These are phyloP conservation scores for Gypsophila paniculata DNA, from an alignment of 179 eudicot species.

Conservation along the genomic window DNA sequence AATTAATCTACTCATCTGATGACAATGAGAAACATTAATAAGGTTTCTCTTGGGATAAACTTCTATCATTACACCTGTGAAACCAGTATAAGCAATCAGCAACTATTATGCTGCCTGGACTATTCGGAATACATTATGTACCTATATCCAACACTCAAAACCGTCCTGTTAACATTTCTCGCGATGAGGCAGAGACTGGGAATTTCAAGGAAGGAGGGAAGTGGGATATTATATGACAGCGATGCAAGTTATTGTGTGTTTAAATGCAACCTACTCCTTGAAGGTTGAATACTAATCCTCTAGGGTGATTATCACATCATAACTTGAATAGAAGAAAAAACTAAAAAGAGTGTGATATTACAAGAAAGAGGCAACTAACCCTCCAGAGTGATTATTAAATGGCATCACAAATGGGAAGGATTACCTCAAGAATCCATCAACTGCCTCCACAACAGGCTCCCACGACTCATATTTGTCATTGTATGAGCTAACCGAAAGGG, in stretches of 20 bases:
- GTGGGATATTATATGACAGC: neutral
- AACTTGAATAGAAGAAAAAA: slow-evolving; percentile 6
- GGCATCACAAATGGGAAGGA: neutral
- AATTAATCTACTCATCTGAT: neutral
- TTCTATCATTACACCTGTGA: too few relatives aligned
- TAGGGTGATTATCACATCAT: neutral
- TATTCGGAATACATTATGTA: neutral
- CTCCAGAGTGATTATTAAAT: neutral
- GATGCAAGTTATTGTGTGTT: neutral
- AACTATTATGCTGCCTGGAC: neutral
- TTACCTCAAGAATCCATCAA: slow-evolving; percentile 91
- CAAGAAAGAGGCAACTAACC: neutral
- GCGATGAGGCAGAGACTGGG: neutral
- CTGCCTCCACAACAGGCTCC: slow-evolving; percentile 97
- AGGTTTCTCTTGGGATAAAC: neutral
- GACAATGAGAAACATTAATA: neutral
- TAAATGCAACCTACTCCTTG: neutral
- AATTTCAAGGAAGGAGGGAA: neutral
- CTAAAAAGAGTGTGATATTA: neutral
- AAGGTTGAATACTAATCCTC: neutral
- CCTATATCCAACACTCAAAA: neutral
- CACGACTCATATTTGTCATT: slow-evolving; percentile 91
- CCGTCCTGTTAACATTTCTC: neutral
- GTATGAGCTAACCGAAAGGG: slow-evolving; percentile 82
- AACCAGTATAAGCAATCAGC: too few relatives aligned